phyloP scores from a whole-genome alignment of 202 grass and related monocot species.

The Setaria italica region DNA sequence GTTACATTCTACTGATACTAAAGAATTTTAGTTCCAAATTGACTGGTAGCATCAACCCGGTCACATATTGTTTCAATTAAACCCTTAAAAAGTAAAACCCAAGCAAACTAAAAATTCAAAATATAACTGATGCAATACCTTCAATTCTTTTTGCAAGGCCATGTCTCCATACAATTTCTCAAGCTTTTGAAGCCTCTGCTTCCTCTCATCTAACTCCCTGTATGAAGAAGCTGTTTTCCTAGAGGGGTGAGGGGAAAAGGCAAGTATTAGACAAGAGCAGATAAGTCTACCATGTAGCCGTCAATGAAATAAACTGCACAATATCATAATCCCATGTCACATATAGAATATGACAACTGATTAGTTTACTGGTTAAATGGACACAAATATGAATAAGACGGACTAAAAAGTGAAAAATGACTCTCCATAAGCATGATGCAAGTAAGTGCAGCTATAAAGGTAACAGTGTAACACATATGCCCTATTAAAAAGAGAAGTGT shows the following conservation, averaged over 20 bases:
- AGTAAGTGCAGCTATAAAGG: background rate
- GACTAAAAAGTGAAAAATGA: conserved; percentile 20
- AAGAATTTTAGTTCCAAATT: background rate
- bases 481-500: conserved; percentile 1
- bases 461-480: background rate
- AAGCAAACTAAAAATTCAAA: conserved; percentile 8
- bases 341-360: conserved; percentile 2
- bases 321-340: background rate
- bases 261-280: background rate
- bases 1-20: background rate
- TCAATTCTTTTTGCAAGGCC: conserved; percentile 91
- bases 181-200: conserved; percentile 68
- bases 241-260: background rate
- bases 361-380: background rate
- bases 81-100: conserved; percentile 7
- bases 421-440: background rate
- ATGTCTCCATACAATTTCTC: conserved; percentile 89
- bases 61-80: background rate
- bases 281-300: conserved; percentile 26
- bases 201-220: conserved; percentile 86
- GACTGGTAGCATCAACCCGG: background rate
- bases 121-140: conserved; percentile 48
- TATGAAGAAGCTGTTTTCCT: conserved; percentile 83
- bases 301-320: conserved; percentile 36
- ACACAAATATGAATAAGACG: background rate